Evolutionary conservation across 805 yeast genomes (phyloP), one percentile per base, ranked within the genome.

Genomic region (Saccharomycopsis sp.): DNA sequence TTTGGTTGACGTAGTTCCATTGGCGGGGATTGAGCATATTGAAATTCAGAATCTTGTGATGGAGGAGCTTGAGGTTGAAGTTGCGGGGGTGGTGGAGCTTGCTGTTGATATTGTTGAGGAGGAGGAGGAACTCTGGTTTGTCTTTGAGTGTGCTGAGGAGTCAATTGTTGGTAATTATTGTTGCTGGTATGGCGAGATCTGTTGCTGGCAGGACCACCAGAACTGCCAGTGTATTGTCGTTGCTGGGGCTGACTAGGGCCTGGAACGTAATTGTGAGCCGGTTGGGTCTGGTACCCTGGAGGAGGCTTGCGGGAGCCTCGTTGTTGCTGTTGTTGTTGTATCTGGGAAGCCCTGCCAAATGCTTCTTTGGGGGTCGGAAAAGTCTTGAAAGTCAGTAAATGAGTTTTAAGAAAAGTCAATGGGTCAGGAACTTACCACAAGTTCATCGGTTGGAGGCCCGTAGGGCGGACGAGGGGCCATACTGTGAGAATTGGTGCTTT

Each of bases 301-400:
- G 37, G 37, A 8, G 37, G 37, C 3, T 15, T 33, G 39, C 47
- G 51, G n/a, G n/a, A n/a, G n/a, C n/a, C n/a, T n/a, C n/a, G n/a
- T n/a, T n/a, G n/a, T n/a, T n/a, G n/a, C n/a, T n/a, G n/a, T n/a
- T n/a, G n/a, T n/a, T n/a, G n/a, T n/a, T n/a, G n/a, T n/a, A n/a
- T n/a, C n/a, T n/a, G 41, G 12, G 32, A 31, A 21, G 36, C 30
- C 19, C 39, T 23, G 3, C 34, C 35, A 37, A 42, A 39, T 2
- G 43, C 43, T 27, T 46, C 39, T 20, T 39, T 34, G 6, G 42
- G 46, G 3, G 47, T 46, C n/a, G 47, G 49, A 23, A 45, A 45
- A 9, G 41, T 30, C 45, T 42, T n/a, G n/a, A 29, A 4, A 21
- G 4, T 10, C 8, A 21, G n/a, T 9, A 8, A 14, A 4, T 15